Evolutionary conservation across 164 flowering plant genomes (phyloP).

Genomic region (Liquidambar formosana): DNA sequence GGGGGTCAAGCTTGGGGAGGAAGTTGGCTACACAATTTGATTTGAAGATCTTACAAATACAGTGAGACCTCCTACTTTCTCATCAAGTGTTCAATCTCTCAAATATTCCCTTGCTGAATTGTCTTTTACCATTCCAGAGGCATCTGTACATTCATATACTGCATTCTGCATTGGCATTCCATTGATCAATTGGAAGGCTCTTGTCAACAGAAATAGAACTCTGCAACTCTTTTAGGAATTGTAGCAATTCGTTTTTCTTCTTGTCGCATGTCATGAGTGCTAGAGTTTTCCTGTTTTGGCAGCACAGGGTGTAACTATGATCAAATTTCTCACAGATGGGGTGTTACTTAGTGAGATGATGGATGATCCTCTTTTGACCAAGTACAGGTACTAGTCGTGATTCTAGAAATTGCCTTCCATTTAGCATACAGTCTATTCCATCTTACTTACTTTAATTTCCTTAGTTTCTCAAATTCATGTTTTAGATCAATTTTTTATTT

Average conservation of each 20-base stretch:
- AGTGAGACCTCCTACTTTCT: constrained; percentile 37
- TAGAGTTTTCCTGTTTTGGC: constrained; percentile 18
- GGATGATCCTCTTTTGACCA: constrained; percentile 97
- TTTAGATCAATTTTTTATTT: not conserved
- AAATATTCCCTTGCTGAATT: not conserved
- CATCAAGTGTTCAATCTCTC: not conserved
- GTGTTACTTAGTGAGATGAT: constrained; percentile 95
- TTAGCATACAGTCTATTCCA: constrained; percentile 1
- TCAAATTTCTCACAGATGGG: constrained; percentile 97
- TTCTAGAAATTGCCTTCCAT: not conserved
- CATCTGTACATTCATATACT: not conserved
- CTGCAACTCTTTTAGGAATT: not conserved
- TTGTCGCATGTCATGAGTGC: constrained; percentile 7
- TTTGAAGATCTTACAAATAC: constrained; percentile 81
- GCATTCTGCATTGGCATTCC: not conserved
- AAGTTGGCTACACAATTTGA: constrained; percentile 94
- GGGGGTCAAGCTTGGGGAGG: constrained; percentile 95
- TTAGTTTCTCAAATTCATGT: not conserved
- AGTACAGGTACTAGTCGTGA: constrained; percentile 60
- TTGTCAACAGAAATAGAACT: not conserved
- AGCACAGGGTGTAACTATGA: constrained; percentile 65
- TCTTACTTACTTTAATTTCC: not conserved
- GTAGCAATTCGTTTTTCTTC: not conserved
- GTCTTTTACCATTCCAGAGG: not conserved
- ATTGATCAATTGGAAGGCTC: not conserved